These are phyloP conservation scores for Pseudonitzschia multiseries DNA, from an alignment of 108 stramenopile species.

Conservation along the genomic window DNA sequence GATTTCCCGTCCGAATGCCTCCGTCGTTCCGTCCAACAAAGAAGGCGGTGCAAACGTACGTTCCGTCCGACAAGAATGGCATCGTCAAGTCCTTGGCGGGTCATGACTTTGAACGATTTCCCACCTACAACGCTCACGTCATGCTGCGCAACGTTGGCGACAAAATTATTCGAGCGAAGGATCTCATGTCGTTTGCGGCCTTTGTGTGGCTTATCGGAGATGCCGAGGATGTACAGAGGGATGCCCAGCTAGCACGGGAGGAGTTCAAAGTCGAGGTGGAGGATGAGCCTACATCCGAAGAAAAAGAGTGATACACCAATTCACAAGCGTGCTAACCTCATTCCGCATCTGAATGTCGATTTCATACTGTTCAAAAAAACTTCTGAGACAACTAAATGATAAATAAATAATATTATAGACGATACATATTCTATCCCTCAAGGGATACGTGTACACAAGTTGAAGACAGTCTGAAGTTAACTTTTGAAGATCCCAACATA, in stretches of 20 bases:
- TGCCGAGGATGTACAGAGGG: constrained; percentile 16
- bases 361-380: too few relatives aligned
- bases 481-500: too few relatives aligned
- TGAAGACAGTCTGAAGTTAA: too few relatives aligned
- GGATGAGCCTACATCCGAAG: not conserved
- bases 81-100: constrained; percentile 37
- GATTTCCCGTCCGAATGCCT: constrained; percentile 52
- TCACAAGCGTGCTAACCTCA: not conserved
- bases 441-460: too few relatives aligned
- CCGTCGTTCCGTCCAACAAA: constrained; percentile 42
- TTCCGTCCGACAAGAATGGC: constrained; percentile 50
- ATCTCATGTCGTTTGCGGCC: constrained; percentile 30
- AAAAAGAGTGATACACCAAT: not conserved
- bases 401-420: too few relatives aligned
- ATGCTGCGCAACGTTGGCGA: constrained; percentile 45
- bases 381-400: too few relatives aligned
- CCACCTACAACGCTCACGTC: constrained; percentile 37
- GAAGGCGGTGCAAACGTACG: constrained; percentile 39
- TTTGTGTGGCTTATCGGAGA: constrained; percentile 38
- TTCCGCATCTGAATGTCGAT: not conserved
- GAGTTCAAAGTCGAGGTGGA: constrained; percentile 9
- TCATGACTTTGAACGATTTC: constrained; percentile 46
- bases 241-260: constrained; percentile 7
- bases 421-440: too few relatives aligned
- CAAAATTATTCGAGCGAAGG: constrained; percentile 28